Evolutionary conservation across 140 eudicot genomes (phyloP).

Genomic region (Stevia rebaudiana): DNA sequence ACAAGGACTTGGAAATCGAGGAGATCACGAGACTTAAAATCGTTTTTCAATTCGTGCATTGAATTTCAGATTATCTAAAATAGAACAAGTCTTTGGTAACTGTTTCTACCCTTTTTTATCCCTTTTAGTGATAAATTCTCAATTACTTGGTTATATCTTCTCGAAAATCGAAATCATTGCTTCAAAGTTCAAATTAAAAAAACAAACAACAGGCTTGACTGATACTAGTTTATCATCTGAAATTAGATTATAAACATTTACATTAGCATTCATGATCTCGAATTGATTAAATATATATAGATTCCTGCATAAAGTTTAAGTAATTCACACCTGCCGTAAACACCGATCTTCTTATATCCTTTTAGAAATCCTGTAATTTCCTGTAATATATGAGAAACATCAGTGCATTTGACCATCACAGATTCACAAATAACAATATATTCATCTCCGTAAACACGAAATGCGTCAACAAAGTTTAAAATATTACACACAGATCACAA

Average conservation of each 20-base stretch:
- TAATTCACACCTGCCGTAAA: conserved; percentile 8
- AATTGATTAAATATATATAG: not conserved
- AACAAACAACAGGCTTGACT: not conserved
- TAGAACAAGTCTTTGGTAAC: not conserved
- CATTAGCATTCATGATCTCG: not conserved
- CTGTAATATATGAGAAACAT: not conserved
- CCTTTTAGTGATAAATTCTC: not conserved
- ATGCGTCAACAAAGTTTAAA: not conserved
- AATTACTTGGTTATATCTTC: not conserved
- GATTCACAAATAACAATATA: not conserved
- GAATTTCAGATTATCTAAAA: not conserved
- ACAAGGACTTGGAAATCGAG: not conserved
- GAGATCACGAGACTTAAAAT: not conserved
- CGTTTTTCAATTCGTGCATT: not conserved
- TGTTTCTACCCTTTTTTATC: not conserved
- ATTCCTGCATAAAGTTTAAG: not conserved
- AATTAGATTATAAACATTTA: not conserved
- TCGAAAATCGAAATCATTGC: not conserved
- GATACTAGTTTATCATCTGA: not conserved
- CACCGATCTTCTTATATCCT: not conserved
- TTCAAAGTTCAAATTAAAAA: not conserved
- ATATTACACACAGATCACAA: conserved; percentile 18
- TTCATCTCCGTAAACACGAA: conserved; percentile 13
- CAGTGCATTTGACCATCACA: conserved; percentile 9
- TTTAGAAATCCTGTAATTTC: conserved; percentile 8